A percentile compares a stretch with the other conserved stretches of the same genome.
Evolutionary conservation across 345 rosid species (phyloP).

Genomic region (Draba incana): DNA sequence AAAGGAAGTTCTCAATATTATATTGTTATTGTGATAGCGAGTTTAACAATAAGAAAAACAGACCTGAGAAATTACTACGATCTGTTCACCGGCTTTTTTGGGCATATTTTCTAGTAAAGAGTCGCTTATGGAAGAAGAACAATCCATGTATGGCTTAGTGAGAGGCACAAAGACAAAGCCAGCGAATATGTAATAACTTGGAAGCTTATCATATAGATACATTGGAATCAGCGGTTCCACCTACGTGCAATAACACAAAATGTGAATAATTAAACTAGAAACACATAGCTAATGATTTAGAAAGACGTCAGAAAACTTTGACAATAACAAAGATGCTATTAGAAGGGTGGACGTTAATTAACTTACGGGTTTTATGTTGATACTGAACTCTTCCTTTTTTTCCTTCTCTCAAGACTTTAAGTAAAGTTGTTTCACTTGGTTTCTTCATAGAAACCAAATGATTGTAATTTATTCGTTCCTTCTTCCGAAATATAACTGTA

Average conservation of each 20-base stretch:
- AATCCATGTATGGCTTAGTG: constrained; percentile 50
- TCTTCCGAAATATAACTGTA: constrained; percentile 62
- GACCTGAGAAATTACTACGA: constrained; percentile 78
- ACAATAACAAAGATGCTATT: background rate
- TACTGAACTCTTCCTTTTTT: constrained; percentile 51
- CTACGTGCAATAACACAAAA: constrained; percentile 44
- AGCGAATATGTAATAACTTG: constrained; percentile 32
- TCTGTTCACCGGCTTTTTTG: constrained; percentile 59
- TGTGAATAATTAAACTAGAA: background rate
- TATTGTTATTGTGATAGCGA: background rate
- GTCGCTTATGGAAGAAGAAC: constrained; percentile 52
- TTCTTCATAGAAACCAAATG: constrained; percentile 83
- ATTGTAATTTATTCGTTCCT: constrained; percentile 68
- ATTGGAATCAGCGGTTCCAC: constrained; percentile 14
- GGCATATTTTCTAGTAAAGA: constrained; percentile 58
- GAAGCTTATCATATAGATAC: constrained; percentile 12
- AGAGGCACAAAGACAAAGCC: constrained; percentile 28
- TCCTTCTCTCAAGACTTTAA: constrained; percentile 63
- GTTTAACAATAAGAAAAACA: background rate
- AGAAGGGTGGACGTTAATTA: constrained; percentile 10
- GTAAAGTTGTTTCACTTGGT: constrained; percentile 55
- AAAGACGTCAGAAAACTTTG: background rate
- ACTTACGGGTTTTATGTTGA: constrained; percentile 62
- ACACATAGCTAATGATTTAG: background rate
- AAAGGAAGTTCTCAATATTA: too few relatives aligned